A percentile compares a stretch with the other conserved stretches of the same genome.
phyloP scores from a whole-genome alignment of 139 green algal genomes.

The Chlamydomonas schloesseri region DNA sequence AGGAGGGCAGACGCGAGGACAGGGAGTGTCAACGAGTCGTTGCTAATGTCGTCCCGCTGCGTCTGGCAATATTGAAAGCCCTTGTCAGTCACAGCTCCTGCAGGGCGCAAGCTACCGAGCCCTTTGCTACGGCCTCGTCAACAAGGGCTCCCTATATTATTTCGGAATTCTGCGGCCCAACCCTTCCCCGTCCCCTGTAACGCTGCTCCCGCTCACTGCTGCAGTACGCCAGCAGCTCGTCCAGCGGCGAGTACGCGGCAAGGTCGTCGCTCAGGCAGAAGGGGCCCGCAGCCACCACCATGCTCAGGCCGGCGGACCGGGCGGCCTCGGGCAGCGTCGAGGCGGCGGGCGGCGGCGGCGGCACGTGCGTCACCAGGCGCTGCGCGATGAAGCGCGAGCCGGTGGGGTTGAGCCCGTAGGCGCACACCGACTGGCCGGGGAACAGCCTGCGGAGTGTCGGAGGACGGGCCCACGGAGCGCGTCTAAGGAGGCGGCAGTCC shows the following conservation, averaged over 20 bases:
- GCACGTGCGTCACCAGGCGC: constrained; percentile 69
- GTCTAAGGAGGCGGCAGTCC: too few relatives aligned
- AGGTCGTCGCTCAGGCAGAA: constrained; percentile 77
- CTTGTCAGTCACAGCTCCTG: too few relatives aligned
- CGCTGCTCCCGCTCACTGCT: neutral
- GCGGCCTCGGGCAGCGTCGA: neutral
- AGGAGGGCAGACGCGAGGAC: neutral
- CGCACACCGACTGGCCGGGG: constrained; percentile 61
- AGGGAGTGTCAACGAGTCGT: neutral
- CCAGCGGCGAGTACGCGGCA: constrained; percentile 75
- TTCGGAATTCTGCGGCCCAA: too few relatives aligned
- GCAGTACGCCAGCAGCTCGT: constrained; percentile 81
- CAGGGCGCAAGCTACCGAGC: too few relatives aligned
- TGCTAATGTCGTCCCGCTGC: too few relatives aligned
- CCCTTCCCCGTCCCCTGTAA: too few relatives aligned
- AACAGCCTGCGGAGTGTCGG: constrained; percentile 41
- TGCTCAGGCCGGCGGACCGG: constrained; percentile 24
- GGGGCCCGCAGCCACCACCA: constrained; percentile 79
- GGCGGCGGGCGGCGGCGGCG: constrained; percentile 32
- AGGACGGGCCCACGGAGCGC: too few relatives aligned
- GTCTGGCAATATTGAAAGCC: too few relatives aligned
- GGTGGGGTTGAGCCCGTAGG: constrained; percentile 83
- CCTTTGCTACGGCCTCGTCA: too few relatives aligned
- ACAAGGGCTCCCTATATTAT: too few relatives aligned
- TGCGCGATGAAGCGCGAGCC: constrained; percentile 79